Conservation (phyloP, 441 rosid species). For the Hura crepitans region DNA sequence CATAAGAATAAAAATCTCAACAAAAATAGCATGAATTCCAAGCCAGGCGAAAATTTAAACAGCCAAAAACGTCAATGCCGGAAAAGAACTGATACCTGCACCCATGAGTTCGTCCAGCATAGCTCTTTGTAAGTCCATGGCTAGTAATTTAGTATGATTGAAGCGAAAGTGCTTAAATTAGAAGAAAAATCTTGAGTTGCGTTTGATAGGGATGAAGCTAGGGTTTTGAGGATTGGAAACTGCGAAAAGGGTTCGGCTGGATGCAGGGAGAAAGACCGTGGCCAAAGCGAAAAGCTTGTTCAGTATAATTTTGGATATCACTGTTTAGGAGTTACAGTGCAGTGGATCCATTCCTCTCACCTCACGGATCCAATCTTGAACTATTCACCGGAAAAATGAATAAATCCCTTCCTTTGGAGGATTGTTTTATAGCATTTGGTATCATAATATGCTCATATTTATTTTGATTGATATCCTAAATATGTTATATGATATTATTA, state of each 20-base stretch:
- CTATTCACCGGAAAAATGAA: no score
- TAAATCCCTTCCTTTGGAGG: no score
- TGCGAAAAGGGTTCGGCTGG: conserved; percentile 1
- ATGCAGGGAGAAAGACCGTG: not conserved
- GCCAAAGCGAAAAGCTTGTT: not conserved
- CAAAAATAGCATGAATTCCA: not conserved
- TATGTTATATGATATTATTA: no score
- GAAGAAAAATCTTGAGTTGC: not conserved
- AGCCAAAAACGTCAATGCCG: not conserved
- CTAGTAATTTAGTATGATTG: not conserved
- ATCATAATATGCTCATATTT: no score
- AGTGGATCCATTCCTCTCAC: no score
- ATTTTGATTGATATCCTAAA: no score
- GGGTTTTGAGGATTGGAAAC: not conserved
- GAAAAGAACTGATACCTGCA: conserved; percentile 44
- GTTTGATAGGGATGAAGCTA: not conserved
- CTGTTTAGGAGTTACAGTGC: no score
- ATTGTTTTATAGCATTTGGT: no score
- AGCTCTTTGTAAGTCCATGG: conserved; percentile 96
- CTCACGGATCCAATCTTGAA: no score
- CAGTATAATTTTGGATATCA: no score
- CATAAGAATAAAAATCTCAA: not conserved
- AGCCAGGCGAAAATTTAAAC: conserved; percentile 6
- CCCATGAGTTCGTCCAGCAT: conserved; percentile 98
- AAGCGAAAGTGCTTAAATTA: not conserved